phyloP scores from a whole-genome alignment of 768 basidiomycete genomes.

The Boletus rex-veris region DNA sequence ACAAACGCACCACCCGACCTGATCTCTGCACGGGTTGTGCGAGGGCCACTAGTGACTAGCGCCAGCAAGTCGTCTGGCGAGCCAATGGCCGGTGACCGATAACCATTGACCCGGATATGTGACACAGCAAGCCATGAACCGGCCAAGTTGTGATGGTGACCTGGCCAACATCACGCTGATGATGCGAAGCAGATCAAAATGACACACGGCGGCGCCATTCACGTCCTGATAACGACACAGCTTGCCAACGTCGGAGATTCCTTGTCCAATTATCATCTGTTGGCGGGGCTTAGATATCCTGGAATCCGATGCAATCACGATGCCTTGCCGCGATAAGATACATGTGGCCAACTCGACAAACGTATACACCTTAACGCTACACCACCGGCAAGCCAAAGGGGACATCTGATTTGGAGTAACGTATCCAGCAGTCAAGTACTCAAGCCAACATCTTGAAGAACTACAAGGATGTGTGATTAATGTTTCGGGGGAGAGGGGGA shows the following conservation, averaged over 20 bases:
- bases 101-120: not conserved
- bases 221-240: not conserved
- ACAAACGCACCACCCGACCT: not conserved
- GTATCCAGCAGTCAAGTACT: not conserved
- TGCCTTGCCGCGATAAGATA: not conserved
- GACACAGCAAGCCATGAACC: not conserved
- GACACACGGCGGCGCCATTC: not conserved
- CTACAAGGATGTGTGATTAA: not conserved
- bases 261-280: not conserved
- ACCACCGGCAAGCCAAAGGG: not conserved
- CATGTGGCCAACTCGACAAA: slow-evolving; percentile 6
- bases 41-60: no score
- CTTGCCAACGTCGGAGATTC: not conserved
- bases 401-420: not conserved
- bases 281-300: not conserved
- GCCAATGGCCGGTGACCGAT: not conserved
- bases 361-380: not conserved
- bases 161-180: not conserved
- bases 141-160: not conserved
- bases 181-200: not conserved
- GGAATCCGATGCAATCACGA: slow-evolving; percentile 2
- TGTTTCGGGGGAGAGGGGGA: not conserved
- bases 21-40: no score
- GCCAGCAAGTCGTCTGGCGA: not conserved
- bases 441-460: not conserved